Evolutionary conservation across 441 rosid genomes (phyloP).

Genomic region (Bocquillonia castaneifolia): DNA sequence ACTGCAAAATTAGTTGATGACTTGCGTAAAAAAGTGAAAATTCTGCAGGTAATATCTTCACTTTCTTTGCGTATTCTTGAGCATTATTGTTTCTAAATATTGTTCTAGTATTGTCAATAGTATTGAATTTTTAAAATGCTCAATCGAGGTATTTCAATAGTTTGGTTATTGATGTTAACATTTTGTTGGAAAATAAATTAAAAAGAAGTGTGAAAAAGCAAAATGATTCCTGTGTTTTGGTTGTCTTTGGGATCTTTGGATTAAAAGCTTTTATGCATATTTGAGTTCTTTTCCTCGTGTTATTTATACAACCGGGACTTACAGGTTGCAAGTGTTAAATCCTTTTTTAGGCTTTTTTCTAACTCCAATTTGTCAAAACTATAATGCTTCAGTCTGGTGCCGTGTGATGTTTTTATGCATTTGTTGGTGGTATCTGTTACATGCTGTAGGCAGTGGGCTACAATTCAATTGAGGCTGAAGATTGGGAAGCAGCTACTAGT

Average conservation of each 20-base stretch:
- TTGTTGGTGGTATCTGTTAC: constrained; percentile 5
- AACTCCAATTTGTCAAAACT: background rate
- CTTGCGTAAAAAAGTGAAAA: constrained; percentile 94
- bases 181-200: background rate
- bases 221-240: background rate
- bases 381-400: background rate
- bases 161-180: constrained; percentile 1
- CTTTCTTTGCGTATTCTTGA: background rate
- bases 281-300: background rate
- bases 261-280: background rate
- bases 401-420: background rate
- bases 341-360: background rate
- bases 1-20: constrained; percentile 90
- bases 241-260: background rate
- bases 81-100: background rate
- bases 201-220: background rate
- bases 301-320: background rate
- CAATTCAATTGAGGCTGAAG: constrained; percentile 98
- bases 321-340: background rate
- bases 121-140: background rate
- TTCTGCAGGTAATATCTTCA: constrained; percentile 68
- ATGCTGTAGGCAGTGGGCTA: constrained; percentile 84
- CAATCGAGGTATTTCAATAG: constrained; percentile 2
- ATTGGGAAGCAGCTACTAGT: constrained; percentile 94
- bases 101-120: constrained; percentile 7